Percentiles rank a stretch among this genome's conserved stretches.
These are phyloP conservation scores for Aspergillus quadricinctus DNA, from an alignment of 2,329 filamentous ascomycete species.

Conservation along the genomic window DNA sequence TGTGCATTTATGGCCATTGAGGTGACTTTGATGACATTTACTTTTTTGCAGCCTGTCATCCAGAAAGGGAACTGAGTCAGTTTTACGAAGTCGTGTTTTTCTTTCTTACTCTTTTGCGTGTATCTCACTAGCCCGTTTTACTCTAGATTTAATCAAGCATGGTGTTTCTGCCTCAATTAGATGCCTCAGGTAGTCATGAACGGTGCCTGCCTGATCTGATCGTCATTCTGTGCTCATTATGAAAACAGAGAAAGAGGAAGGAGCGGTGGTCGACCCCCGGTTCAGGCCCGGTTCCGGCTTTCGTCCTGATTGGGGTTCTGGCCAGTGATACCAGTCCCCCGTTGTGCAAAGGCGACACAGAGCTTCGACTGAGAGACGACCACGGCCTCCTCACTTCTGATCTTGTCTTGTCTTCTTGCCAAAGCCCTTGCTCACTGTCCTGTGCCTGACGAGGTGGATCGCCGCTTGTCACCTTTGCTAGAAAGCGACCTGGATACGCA, in stretches of 20 bases:
- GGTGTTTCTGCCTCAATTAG: not conserved
- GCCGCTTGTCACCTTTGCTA: conserved; percentile 7
- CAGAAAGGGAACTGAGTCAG: not conserved
- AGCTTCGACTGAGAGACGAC: not conserved
- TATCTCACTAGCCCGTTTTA: not conserved
- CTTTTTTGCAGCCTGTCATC: not conserved
- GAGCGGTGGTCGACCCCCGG: not conserved
- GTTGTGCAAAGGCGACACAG: conserved; percentile 1
- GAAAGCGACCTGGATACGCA: not conserved
- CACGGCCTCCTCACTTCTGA: not conserved
- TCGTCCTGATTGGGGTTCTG: not conserved
- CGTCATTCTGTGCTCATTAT: not conserved
- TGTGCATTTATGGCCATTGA: not conserved
- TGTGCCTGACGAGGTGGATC: not conserved
- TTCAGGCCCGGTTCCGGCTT: not conserved
- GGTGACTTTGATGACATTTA: not conserved
- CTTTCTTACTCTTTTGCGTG: not conserved
- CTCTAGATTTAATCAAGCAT: not conserved
- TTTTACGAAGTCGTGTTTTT: not conserved
- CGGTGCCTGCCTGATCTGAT: not conserved
- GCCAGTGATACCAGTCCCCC: not conserved
- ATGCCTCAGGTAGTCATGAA: not conserved
- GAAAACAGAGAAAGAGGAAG: not conserved
- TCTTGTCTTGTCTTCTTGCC: not conserved
- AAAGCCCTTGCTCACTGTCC: not conserved